Evolutionary conservation across 345 rosid species (phyloP), one percentile per base, ranked within the genome.

Genomic region (Erysimum cheiranthoides): DNA sequence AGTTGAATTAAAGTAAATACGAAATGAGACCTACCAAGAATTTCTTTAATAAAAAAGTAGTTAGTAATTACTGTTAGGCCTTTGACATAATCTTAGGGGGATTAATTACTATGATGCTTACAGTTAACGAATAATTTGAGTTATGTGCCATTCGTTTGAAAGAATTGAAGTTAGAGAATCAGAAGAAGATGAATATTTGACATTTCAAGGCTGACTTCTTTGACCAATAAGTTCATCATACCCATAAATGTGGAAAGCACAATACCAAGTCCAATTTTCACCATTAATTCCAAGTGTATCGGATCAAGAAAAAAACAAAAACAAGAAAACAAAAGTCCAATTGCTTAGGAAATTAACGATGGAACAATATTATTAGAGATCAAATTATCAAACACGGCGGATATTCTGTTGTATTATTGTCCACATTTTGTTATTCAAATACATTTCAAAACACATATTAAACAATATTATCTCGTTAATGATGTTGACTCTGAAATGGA

Each of bases 201-300:
- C 68, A 49, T 59, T 68, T 67, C 54, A n/a, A 59, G 18, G 21
- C 73, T 58, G 67, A 30, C 59, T 38, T 67, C 4, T 67, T 75
- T 67, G 73, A 75, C 73, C 68, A 50, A 58, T 47, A 36, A 35
- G 51, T 50, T 49, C 27, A 74, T 59, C 46, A 59, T 35, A 17
- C 30, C 53, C 38, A 54, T 65, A 43, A 53, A 32, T 54, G 58
- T 73, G 21, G 62, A 62, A 16, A 62, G 27, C 42, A 43, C 27
- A 16, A 45, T 54, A 10, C 10, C 21, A 11, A 54, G 27, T 8
- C 53, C 13, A 39, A 16, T 10, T 47, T 47, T 66, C 59, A 60
- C 16, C 46, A 68, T 47, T n/a, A 61, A 36, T 14, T 27, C 60
- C 58, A 71, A 71, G 30, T 8, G 39, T 11, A 30, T 53, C 11